A percentile compares a stretch with the other conserved stretches of the same genome.
These are phyloP conservation scores for Candida pseudoglaebosa DNA, from an alignment of 805 yeast species.

Conservation along the genomic window DNA sequence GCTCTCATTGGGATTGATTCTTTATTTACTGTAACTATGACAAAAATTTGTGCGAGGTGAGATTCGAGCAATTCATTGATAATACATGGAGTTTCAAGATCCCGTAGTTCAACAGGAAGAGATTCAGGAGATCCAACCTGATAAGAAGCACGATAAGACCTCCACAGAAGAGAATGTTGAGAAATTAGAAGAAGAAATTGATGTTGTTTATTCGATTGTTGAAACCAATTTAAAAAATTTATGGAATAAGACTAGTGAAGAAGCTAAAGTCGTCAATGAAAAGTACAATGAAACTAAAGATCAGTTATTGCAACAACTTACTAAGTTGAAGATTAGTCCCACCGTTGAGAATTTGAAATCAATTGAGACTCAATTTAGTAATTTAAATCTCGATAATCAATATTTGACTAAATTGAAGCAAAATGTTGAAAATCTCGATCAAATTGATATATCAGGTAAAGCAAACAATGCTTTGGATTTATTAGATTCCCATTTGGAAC, in stretches of 20 bases:
- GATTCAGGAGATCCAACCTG: constrained; percentile 11
- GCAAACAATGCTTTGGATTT: constrained; percentile 62
- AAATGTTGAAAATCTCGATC: background rate
- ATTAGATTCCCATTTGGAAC: constrained; percentile 67
- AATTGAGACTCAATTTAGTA: constrained; percentile 27
- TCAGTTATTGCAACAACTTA: constrained; percentile 26
- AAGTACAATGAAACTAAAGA: constrained; percentile 26
- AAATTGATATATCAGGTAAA: constrained; percentile 18
- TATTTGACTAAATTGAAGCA: background rate
- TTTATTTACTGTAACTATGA: too few relatives aligned
- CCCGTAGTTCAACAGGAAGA: constrained; percentile 20
- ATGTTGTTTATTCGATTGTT: constrained; percentile 43
- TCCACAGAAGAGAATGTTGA: constrained; percentile 51
- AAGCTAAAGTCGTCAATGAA: constrained; percentile 28
- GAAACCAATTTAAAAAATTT: constrained; percentile 35
- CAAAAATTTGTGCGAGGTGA: too few relatives aligned
- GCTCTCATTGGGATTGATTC: background rate
- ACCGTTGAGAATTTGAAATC: constrained; percentile 19
- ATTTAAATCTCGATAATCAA: constrained; percentile 12
- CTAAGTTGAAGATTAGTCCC: constrained; percentile 18
- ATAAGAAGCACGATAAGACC: constrained; percentile 10
- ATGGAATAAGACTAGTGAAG: constrained; percentile 31
- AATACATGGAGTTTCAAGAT: constrained; percentile 30
- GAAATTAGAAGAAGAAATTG: constrained; percentile 52
- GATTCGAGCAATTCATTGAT: background rate